Base-by-base conservation (phyloP, 768 basidiomycete species). In the Mycena alexandri region DNA sequence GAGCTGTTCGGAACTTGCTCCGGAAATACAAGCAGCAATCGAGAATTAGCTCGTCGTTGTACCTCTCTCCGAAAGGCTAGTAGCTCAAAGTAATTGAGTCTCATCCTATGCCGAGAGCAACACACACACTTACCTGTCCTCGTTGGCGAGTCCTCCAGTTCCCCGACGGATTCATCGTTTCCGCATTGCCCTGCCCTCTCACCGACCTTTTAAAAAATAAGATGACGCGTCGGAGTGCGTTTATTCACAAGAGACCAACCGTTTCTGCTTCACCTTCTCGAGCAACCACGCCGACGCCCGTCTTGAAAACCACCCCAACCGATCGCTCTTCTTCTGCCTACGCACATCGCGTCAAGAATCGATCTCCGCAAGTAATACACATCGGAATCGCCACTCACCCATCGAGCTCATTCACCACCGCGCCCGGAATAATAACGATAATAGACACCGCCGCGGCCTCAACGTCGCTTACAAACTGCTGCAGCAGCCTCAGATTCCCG, bases 331-430 rank as follows among this genome's bases (percentile, higher is more conserved):
- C 68, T 87, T 87, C 71, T 85, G 85, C 63, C 86, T 88, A 67
- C 41, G 29, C 29, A 29, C 29, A 29, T 29, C 29, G 29, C 29
- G 29, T 29, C 29, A 62, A 33, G 43, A 29, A 13, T 53, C 52
- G 21, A 42, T 47, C 36, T 53, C 58, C n/a, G 65, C 44, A 53
- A 22, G 29, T 21, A 38, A 43, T 33, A 61, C 36, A 29, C 51
- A 41, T n/a, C n/a, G n/a, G n/a, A n/a, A n/a, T n/a, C n/a, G n/a
- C n/a, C n/a, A 68, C 75, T 54, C 73, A 92, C 92, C 84, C 83
- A 73, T 95, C 94, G 42, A 95, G 85, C 76, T 95, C 93, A 56
- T 87, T 83, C 57, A 95, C 84, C 19, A 95, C 93, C 9, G 85
- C 87, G 12, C 89, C 90, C 0, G 93, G 94, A 55, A 94, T 85